Conservation (phyloP, 2,329 filamentous ascomycete species). For the Kalmusia sp. region DNA sequence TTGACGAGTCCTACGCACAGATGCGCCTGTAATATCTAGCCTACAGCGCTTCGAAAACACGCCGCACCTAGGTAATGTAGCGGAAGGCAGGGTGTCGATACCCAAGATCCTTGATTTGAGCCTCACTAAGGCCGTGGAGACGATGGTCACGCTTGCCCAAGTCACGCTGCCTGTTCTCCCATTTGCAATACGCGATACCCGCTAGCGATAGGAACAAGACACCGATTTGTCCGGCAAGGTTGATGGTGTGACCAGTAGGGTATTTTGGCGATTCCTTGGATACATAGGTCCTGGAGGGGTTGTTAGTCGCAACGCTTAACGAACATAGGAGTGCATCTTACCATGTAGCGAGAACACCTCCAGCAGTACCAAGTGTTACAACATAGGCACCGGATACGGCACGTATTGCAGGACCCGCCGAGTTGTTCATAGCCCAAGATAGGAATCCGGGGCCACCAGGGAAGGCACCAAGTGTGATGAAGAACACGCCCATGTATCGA, state of each 20-base stretch:
- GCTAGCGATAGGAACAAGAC: constrained; percentile 54
- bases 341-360: constrained; percentile 64
- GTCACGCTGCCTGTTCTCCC: constrained; percentile 59
- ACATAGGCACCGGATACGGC: constrained; percentile 65
- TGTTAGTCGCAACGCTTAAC: constrained; percentile 56
- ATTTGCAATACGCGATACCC: constrained; percentile 61
- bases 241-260: constrained; percentile 74
- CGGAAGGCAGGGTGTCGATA: constrained; percentile 63
- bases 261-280: constrained; percentile 68
- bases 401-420: constrained; percentile 62
- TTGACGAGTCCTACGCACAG: no score
- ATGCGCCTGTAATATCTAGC: background rate
- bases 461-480: constrained; percentile 64
- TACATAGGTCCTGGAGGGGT: constrained; percentile 59
- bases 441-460: constrained; percentile 66
- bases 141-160: constrained; percentile 18
- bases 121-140: constrained; percentile 57
- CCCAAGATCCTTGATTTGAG: constrained; percentile 57
- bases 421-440: constrained; percentile 66
- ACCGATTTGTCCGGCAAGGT: constrained; percentile 58
- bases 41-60: background rate
- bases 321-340: constrained; percentile 64
- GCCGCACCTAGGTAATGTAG: constrained; percentile 56
- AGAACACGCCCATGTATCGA: constrained; percentile 62
- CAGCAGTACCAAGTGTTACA: constrained; percentile 71